Base-by-base conservation (phyloP, 495 filamentous ascomycete genomes). In the Pyrenula aspistea region DNA sequence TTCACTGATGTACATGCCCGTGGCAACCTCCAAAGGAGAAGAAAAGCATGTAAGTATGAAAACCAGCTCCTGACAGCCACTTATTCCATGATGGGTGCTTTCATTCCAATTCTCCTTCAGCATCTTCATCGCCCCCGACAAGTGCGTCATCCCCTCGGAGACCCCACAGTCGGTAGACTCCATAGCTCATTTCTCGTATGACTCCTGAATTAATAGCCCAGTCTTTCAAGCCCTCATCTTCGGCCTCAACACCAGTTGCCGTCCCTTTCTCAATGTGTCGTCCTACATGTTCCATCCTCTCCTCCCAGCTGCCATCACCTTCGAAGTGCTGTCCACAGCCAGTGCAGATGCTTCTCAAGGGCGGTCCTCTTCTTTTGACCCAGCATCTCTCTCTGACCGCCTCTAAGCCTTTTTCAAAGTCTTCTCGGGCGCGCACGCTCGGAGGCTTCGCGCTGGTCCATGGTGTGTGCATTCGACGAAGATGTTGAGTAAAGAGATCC, bases 401-500 rank as follows among this genome's bases (percentile, higher is more conserved):
- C 15, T 77, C 71, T 15, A 82, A 60, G 36, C 57, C 62, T 25
- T 65, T 56, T 19, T 80, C 76, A 64, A 81, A 74, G 2, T 54
- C 51, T 0, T 62, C 57, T 31, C 67, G 67, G 10, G 73, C 67
- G 55, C 77, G 75, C 63, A 24, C 63, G 62, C 63, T 67, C 63
- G 65, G 61, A 1, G 57, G 64, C 67, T 69, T 69, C 60, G 63
- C 68, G 61, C 19, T 20, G 19, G 50, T 61, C 69, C 67, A 77
- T 1, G 83, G 81, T 0, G 77, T 74, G 63, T 97, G 92, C 91
- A 96, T 95, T 50, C 92, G 87, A 15, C 90, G 85, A 10, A 94
- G 76, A 62, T 97, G 92, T 61, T 96, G 91, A 0, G 86, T 92
- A 75, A 91, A 95, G 22, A 96, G 82, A 61, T 96, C 91, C 65